Base-by-base conservation (phyloP, 768 basidiomycete species). In the Tylopilus sp. region DNA sequence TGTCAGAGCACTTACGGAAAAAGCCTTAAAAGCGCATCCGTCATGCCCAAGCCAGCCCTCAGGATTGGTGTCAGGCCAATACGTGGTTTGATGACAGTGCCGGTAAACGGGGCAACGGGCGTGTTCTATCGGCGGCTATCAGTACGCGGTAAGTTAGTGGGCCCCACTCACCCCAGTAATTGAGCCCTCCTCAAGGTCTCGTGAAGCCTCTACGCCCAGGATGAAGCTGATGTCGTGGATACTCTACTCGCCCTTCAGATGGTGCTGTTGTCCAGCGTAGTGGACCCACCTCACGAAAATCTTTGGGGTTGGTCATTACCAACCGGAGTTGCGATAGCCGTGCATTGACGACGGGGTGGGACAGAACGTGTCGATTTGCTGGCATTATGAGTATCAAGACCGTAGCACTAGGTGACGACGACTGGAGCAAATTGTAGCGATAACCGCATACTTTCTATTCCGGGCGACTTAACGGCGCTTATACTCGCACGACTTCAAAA, bases 21-120 rank as follows among this genome's bases (percentile, higher is more conserved):
- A 45, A 95, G 74, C 47, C 80, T 81, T 53, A 95, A 72, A 71
- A 97, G 69, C 20, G 89, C 91, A 59, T 95, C 91, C 1, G 88
- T 81, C 92, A 98, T 95, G 17, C 93, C 92, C 56, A 95, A 72
- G 6, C 95, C 95, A 26, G 95, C 95, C 35, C 95, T 83, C 50
- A 98, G 75, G 60, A 98, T 91, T 36, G 95, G 95, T 3, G 91
- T 86, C 48, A 98, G 70, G 5, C 91, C 95, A 47, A 98, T 79
- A 41, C 81, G 78, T 8, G 86, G 80, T 58, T 85, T 88, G 68
- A 98, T 79, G 22, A 65, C 69, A 4, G 82, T 81, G 21, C 95
- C 95, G 17, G 76, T 85, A 71, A 92, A 98, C 3, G 81, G 67
- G 2, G 80, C 84, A 15, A 98, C 74, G 1, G 95, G 95, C 0